Conservation (phyloP, 108 stramenopile genomes). For the Nitzschia sp. region DNA sequence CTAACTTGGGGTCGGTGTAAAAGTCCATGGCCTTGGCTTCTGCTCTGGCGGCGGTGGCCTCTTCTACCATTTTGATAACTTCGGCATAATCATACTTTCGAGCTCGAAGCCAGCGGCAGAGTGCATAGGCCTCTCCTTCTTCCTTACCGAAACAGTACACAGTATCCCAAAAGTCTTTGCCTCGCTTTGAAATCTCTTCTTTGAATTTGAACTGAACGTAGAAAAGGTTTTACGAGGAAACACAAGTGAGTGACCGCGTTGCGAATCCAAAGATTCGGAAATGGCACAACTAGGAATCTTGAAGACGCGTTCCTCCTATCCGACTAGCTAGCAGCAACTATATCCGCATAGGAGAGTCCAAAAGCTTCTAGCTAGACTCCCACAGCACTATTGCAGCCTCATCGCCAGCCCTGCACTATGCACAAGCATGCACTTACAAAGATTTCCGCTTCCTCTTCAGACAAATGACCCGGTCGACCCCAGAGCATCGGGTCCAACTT, state of each 20-base stretch:
- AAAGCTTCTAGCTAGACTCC: neutral
- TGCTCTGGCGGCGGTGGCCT: conserved; percentile 66
- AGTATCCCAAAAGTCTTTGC: conserved; percentile 47
- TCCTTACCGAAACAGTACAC: conserved; percentile 54
- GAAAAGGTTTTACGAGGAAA: neutral
- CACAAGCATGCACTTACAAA: conserved; percentile 42
- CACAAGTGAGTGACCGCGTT: neutral
- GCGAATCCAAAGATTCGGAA: neutral
- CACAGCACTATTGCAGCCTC: neutral
- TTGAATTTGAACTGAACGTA: conserved; percentile 50
- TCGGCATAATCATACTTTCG: conserved; percentile 67
- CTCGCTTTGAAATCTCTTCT: conserved; percentile 49
- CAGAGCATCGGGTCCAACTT: conserved; percentile 43
- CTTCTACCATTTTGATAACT: conserved; percentile 81
- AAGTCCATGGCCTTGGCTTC: conserved; percentile 66
- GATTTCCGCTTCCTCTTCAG: conserved; percentile 41
- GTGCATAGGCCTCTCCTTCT: conserved; percentile 56
- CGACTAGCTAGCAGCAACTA: neutral
- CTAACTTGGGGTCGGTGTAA: conserved; percentile 67
- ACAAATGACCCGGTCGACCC: conserved; percentile 62
- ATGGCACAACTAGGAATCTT: neutral
- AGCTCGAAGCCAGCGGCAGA: conserved; percentile 64
- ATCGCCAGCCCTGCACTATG: neutral
- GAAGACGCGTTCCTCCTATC: neutral
- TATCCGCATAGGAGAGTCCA: neutral